These are phyloP conservation scores for Pythium chondricola DNA, from an alignment of 352 stramenopile species.

Conservation along the genomic window DNA sequence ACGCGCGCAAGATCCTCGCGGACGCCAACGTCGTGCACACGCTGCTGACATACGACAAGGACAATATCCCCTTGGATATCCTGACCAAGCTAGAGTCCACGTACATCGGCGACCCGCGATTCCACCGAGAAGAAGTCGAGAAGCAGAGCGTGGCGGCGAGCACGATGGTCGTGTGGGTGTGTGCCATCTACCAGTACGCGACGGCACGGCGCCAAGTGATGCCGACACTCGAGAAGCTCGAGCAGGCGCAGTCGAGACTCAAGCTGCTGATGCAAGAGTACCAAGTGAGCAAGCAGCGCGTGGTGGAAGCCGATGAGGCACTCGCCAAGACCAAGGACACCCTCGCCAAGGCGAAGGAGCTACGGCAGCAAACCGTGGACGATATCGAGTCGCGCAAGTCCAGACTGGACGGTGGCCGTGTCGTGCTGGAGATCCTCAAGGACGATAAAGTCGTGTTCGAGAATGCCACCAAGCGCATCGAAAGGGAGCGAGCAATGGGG, in stretches of 20 bases:
- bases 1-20: conserved; percentile 48
- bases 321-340: conserved; percentile 16
- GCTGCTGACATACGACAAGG: conserved; percentile 69
- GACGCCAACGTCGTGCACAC: conserved; percentile 68
- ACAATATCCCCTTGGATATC: conserved; percentile 36
- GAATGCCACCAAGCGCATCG: conserved; percentile 3
- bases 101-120: conserved; percentile 48
- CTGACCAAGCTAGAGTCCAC: conserved; percentile 34
- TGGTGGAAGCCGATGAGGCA: conserved; percentile 36
- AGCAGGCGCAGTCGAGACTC: conserved; percentile 45
- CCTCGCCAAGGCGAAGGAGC: conserved; percentile 20
- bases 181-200: conserved; percentile 61
- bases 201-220: conserved; percentile 38
- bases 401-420: conserved; percentile 23
- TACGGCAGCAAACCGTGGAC: conserved; percentile 22
- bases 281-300: conserved; percentile 57
- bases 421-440: conserved; percentile 28
- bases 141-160: conserved; percentile 71
- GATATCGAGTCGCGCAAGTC: conserved; percentile 32
- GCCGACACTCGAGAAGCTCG: conserved; percentile 61
- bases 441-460: conserved; percentile 28
- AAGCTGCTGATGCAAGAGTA: conserved; percentile 56
- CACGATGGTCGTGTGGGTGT: conserved; percentile 74
- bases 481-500: conserved; percentile 18
- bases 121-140: conserved; percentile 62